Evolutionary conservation across 805 yeast genomes (phyloP).

Genomic region (Schwanniomyces yamadae): DNA sequence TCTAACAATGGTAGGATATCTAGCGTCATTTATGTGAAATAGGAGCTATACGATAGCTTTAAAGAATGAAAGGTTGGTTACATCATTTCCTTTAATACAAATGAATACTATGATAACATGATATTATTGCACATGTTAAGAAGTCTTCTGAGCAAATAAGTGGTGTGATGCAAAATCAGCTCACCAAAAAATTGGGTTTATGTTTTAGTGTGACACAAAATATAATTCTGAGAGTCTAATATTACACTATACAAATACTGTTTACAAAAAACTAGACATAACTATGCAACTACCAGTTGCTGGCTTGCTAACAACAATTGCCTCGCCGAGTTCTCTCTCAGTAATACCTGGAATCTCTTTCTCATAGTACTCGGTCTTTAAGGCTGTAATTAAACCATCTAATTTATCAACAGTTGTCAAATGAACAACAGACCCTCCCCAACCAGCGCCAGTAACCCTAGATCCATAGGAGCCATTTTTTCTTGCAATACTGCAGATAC

Average conservation of each 20-base stretch:
- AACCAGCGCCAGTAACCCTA: slow-evolving; percentile 78
- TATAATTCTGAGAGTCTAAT: too few species aligned
- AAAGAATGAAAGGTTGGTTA: too few species aligned
- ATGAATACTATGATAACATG: too few species aligned
- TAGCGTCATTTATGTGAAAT: slow-evolving; percentile 8
- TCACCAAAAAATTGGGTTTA: too few species aligned
- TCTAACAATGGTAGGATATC: slow-evolving; percentile 14
- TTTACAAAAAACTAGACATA: slow-evolving; percentile 8
- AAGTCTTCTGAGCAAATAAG: too few species aligned
- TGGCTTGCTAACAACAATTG: slow-evolving; percentile 55
- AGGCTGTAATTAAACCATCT: slow-evolving; percentile 36
- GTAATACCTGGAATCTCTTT: slow-evolving; percentile 49
- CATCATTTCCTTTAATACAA: too few species aligned
- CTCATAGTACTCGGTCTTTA: slow-evolving; percentile 51
- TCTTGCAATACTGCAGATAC: slow-evolving; percentile 52
- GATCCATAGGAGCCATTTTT: slow-evolving; percentile 62
- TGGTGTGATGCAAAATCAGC: slow-evolving; percentile 3
- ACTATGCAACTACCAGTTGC: slow-evolving; percentile 49
- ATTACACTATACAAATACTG: too few species aligned
- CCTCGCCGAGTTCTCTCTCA: slow-evolving; percentile 44
- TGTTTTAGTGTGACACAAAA: too few species aligned
- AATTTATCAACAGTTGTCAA: slow-evolving; percentile 48
- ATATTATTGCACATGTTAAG: too few species aligned
- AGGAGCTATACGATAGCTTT: background rate
- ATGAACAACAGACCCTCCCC: slow-evolving; percentile 75